phyloP scores from a whole-genome alignment of 2,329 filamentous ascomycete genomes.

The Stachybotrys elegans region DNA sequence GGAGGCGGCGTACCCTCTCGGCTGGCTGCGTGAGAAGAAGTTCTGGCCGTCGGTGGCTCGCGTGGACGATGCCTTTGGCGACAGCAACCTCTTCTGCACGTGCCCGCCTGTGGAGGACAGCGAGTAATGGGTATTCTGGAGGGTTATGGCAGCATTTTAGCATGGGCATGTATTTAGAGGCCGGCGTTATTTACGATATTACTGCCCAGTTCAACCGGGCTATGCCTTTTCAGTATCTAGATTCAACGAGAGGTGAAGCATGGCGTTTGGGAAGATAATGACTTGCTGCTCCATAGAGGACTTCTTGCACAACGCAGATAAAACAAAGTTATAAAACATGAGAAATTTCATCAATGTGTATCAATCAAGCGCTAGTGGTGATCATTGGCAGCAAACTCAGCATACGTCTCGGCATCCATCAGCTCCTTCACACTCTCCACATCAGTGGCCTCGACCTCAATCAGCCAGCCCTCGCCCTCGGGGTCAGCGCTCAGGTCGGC shows the following conservation, averaged over 20 bases:
- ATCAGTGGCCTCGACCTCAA: constrained; percentile 67
- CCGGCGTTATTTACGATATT: background rate
- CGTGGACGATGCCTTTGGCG: constrained; percentile 85
- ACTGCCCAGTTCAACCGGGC: constrained; percentile 1
- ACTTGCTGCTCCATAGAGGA: no score
- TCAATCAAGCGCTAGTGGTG: background rate
- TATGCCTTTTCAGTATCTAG: background rate
- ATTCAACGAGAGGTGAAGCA: constrained; percentile 7
- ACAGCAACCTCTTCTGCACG: constrained; percentile 91
- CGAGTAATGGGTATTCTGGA: constrained; percentile 9
- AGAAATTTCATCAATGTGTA: background rate
- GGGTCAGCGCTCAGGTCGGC: constrained; percentile 73
- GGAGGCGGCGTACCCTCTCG: constrained; percentile 80
- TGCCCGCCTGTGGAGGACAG: constrained; percentile 77
- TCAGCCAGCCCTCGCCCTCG: constrained; percentile 77
- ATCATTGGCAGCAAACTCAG: constrained; percentile 8
- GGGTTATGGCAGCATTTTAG: background rate
- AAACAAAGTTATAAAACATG: background rate
- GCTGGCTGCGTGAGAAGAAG: constrained; percentile 88
- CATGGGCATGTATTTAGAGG: background rate
- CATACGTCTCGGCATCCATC: constrained; percentile 68
- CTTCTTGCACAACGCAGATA: background rate
- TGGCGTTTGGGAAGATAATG: constrained; percentile 9
- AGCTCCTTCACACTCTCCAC: constrained; percentile 52
- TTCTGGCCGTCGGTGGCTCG: constrained; percentile 90